phyloP scores from a whole-genome alignment of 2,329 filamentous ascomycete genomes.

The Dendrostoma leiphaemia region DNA sequence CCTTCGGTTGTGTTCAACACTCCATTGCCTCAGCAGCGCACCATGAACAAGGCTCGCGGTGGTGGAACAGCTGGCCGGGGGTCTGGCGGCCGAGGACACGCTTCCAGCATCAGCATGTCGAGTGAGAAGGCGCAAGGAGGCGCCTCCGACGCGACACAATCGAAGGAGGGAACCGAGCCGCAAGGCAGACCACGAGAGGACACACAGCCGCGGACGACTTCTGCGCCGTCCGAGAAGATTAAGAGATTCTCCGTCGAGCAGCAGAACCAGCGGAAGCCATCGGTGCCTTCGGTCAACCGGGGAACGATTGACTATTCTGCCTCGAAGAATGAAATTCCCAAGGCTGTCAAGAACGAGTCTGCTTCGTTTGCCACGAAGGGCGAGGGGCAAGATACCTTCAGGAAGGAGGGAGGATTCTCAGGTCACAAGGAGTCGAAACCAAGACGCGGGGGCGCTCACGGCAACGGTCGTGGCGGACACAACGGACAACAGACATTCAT shows the following conservation, averaged over 20 bases:
- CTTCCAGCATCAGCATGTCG: conserved; percentile 15
- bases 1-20: conserved; percentile 87
- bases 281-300: conserved; percentile 8
- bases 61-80: conserved; percentile 44
- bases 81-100: conserved; percentile 24
- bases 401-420: conserved; percentile 15
- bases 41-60: conserved; percentile 44
- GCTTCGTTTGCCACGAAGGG: neutral
- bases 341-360: conserved; percentile 11
- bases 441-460: conserved; percentile 13
- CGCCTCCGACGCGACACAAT: neutral
- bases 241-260: conserved; percentile 15
- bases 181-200: conserved; percentile 16
- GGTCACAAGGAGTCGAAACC: conserved; percentile 14
- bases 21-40: conserved; percentile 59
- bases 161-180: conserved; percentile 4
- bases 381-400: conserved; percentile 11
- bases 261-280: conserved; percentile 9
- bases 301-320: conserved; percentile 10
- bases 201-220: conserved; percentile 2
- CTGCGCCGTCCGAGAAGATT: conserved; percentile 12
- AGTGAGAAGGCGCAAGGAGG: conserved; percentile 24
- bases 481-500: conserved; percentile 14
- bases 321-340: conserved; percentile 13
- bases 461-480: conserved; percentile 14